Conservation (phyloP, 2,329 filamentous ascomycete genomes). For the Phyllosticta capitalensis region DNA sequence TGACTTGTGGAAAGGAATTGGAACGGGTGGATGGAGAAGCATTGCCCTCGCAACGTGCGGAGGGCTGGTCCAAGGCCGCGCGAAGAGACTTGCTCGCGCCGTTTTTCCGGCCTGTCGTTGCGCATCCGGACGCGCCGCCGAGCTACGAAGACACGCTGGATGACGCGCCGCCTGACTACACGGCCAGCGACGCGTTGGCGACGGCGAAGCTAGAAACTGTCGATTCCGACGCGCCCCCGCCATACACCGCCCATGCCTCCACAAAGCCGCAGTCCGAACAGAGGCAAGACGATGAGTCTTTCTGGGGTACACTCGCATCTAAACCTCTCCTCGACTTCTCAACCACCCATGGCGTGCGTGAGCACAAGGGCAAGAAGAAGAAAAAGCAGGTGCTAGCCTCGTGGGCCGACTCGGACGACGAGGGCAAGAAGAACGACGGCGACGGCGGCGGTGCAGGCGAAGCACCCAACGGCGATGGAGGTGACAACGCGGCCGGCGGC, state of each 20-base stretch:
- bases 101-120: neutral
- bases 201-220: slow-evolving; percentile 11
- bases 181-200: slow-evolving; percentile 31
- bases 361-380: slow-evolving; percentile 46
- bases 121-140: slow-evolving; percentile 24
- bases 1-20: neutral
- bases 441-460: slow-evolving; percentile 23
- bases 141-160: slow-evolving; percentile 34
- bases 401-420: slow-evolving; percentile 37
- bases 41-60: neutral
- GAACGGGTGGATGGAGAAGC: neutral
- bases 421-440: slow-evolving; percentile 36
- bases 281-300: neutral
- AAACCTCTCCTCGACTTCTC: slow-evolving; percentile 47
- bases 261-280: neutral
- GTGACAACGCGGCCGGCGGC: slow-evolving; percentile 19
- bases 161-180: slow-evolving; percentile 38
- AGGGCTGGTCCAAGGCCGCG: neutral
- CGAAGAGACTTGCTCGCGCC: neutral
- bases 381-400: slow-evolving; percentile 23
- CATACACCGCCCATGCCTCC: neutral
- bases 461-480: slow-evolving; percentile 15
- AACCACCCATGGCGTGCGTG: slow-evolving; percentile 41
- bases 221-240: neutral
- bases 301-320: neutral